These are phyloP conservation scores for Fusarium pseudocircinatum DNA, from an alignment of 2,329 filamentous ascomycete species.

Conservation along the genomic window DNA sequence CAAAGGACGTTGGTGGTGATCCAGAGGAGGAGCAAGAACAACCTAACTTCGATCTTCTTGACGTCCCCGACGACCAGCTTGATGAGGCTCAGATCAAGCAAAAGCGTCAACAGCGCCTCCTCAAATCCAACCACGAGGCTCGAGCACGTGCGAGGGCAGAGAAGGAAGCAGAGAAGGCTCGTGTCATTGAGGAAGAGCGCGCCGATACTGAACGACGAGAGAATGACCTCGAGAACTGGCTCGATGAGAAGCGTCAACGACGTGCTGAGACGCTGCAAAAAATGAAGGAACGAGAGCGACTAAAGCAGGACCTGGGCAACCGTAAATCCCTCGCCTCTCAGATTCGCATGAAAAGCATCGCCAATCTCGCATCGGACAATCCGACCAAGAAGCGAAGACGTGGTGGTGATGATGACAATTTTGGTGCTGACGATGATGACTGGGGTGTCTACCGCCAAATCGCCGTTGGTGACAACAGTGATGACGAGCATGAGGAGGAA, in stretches of 20 bases:
- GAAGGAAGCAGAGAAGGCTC: conserved; percentile 90
- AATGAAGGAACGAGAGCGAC: conserved; percentile 91
- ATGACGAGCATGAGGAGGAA: conserved; percentile 92
- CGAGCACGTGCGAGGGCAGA: conserved; percentile 93
- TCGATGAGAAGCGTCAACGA: conserved; percentile 80
- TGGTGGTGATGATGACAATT: conserved; percentile 93
- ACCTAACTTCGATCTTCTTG: conserved; percentile 87
- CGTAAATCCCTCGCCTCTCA: conserved; percentile 96
- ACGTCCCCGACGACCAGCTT: conserved; percentile 89
- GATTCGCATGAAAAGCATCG: conserved; percentile 98
- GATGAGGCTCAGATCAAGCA: conserved; percentile 92
- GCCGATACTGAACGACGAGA: conserved; percentile 85
- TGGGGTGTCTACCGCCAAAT: conserved; percentile 98
- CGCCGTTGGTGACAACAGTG: conserved; percentile 81
- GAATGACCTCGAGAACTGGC: conserved; percentile 86
- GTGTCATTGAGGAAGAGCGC: conserved; percentile 83
- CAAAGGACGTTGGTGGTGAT: conserved; percentile 88
- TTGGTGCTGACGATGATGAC: conserved; percentile 96
- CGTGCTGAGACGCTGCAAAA: conserved; percentile 77
- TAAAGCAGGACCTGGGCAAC: conserved; percentile 95
- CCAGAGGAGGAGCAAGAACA: conserved; percentile 83
- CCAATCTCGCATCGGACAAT: conserved; percentile 91
- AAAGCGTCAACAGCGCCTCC: conserved; percentile 89
- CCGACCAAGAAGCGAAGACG: conserved; percentile 85
- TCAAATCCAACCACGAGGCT: conserved; percentile 96